Conservation (phyloP, 768 basidiomycete species). For the Zangia roseola region DNA sequence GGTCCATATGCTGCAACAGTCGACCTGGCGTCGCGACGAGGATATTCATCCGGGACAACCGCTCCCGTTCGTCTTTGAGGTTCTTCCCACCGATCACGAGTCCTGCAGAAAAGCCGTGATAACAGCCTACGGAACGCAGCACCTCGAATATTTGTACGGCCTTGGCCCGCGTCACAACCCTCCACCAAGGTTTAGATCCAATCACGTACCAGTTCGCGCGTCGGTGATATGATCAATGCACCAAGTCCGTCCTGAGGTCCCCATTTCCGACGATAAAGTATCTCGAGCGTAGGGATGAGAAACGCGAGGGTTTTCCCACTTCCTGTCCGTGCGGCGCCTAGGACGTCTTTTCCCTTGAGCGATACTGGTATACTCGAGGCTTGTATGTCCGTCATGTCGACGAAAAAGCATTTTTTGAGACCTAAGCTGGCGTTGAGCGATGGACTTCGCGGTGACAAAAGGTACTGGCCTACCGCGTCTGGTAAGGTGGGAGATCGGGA, state of each 20-base stretch:
- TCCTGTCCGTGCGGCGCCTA: conserved; percentile 69
- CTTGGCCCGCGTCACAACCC: conserved; percentile 37
- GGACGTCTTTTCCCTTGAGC: conserved; percentile 61
- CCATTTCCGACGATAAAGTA: conserved; percentile 65
- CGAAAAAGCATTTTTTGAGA: conserved; percentile 82
- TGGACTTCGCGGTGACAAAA: neutral
- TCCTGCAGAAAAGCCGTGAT: conserved; percentile 91
- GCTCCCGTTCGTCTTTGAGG: conserved; percentile 86
- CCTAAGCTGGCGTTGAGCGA: conserved; percentile 42
- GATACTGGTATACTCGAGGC: conserved; percentile 56
- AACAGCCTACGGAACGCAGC: conserved; percentile 86
- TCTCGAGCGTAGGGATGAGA: conserved; percentile 64
- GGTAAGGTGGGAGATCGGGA: conserved; percentile 77
- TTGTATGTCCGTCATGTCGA: conserved; percentile 84
- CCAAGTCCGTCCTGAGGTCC: conserved; percentile 76
- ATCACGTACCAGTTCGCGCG: conserved; percentile 77
- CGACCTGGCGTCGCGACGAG: conserved; percentile 97
- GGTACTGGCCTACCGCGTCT: conserved; percentile 53
- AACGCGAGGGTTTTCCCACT: conserved; percentile 78
- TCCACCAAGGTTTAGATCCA: neutral
- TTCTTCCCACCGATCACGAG: conserved; percentile 96
- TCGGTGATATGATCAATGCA: conserved; percentile 91
- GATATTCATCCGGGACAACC: conserved; percentile 93
- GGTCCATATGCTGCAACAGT: conserved; percentile 96
- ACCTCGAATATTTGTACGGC: conserved; percentile 99